Evolutionary conservation across 1,139 yeast genomes (phyloP).

Genomic region (Diutina sp.): DNA sequence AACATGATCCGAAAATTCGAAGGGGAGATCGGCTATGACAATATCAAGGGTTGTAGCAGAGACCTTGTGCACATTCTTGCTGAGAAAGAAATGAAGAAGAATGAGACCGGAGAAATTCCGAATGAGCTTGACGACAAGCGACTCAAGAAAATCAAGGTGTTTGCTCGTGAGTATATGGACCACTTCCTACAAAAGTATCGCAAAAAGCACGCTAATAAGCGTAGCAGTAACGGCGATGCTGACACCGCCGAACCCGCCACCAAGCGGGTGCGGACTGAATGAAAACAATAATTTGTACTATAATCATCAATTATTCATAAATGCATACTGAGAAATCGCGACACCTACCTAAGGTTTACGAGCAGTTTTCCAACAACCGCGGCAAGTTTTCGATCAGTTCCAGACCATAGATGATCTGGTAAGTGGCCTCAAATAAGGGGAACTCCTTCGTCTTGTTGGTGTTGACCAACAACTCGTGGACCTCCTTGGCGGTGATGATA

Average conservation of each 20-base stretch:
- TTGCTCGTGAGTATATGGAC: constrained; percentile 57
- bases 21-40: constrained; percentile 55
- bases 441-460: constrained; percentile 54
- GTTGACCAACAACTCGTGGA: constrained; percentile 63
- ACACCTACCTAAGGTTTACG: background rate
- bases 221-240: background rate
- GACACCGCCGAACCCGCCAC: background rate
- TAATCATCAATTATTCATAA: background rate
- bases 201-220: constrained; percentile 12
- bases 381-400: constrained; percentile 56
- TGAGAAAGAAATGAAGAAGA: constrained; percentile 46
- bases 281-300: background rate
- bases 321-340: background rate
- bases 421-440: constrained; percentile 82
- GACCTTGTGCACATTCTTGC: constrained; percentile 58
- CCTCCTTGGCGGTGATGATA: constrained; percentile 78
- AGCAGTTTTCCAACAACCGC: constrained; percentile 32
- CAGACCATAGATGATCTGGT: constrained; percentile 65
- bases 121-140: constrained; percentile 49
- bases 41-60: constrained; percentile 64
- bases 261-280: background rate
- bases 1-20: constrained; percentile 62
- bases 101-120: constrained; percentile 27
- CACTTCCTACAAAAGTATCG: constrained; percentile 48
- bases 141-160: constrained; percentile 53